Base-by-base conservation (phyloP, 805 yeast genomes). In the Yamadazyma paraphyllophila region DNA sequence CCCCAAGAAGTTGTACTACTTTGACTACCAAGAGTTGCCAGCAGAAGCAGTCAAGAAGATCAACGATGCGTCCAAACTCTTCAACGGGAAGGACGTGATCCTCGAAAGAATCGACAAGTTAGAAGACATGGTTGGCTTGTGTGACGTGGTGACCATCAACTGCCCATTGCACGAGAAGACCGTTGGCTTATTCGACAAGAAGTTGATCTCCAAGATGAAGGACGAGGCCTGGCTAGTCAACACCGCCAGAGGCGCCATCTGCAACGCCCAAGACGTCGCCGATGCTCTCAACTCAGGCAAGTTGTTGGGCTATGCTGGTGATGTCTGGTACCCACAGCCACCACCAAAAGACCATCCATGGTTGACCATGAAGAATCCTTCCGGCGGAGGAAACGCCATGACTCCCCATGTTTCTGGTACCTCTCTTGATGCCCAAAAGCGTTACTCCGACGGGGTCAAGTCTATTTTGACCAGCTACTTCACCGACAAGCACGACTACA, bases 241-340 rank as follows among this genome's bases (percentile, higher is more conserved):
- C 73, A 85, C 91, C 41, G 91, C 91, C 15, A 77, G 92, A 62
- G 94, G 94, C 49, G 92, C 91, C 36, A 86, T 86, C 55, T 77
- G 85, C 61, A 81, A 76, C 46, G 83, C 79, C 40, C 75, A 84
- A 58, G 94, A 82, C 55, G 85, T 86, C 51, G 90, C 88, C 0
- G 90, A 74, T 11, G 92, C 92, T 1, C 77, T 86, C 33, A 60
- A 72, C 44, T 67, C 80, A 32, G 94, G 94, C 41, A 83, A 82
- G 55, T 62, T 86, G 41, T 73, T 83, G 57, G 92, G 91, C 43
- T 86, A 85, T 61, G 94, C 91, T 57, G 94, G 92, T 55, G 94
- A 86, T 65, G 94, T 86, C 43, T 85, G 92, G 89, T 77, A 59
- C 71, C 84, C 83, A n/a, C 95, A 86, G 66, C 95, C 95, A 36